Evolutionary conservation across 2,329 filamentous ascomycete genomes (phyloP).

Genomic region (Herpotrichia juniperi): DNA sequence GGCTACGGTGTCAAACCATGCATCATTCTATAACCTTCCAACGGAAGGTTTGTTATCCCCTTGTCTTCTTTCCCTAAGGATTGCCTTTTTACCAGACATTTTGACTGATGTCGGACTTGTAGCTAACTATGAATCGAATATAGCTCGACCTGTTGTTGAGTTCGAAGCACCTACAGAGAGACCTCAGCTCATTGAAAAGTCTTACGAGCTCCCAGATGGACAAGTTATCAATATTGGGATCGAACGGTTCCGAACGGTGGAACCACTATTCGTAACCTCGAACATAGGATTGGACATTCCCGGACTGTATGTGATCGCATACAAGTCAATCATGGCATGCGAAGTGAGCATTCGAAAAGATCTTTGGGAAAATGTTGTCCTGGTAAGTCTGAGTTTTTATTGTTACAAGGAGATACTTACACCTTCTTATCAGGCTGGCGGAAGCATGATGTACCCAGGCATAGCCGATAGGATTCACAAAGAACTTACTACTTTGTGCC

Average conservation of each 20-base stretch:
- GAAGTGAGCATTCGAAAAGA: constrained; percentile 99
- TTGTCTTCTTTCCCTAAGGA: too few relatives aligned
- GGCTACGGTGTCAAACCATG: too few relatives aligned
- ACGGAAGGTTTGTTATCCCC: too few relatives aligned
- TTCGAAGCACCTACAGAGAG: constrained; percentile 98
- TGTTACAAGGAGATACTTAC: constrained; percentile 40
- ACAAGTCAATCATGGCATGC: constrained; percentile 99
- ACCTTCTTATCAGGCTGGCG: constrained; percentile 84
- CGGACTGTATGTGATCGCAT: constrained; percentile 99
- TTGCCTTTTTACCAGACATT: too few relatives aligned
- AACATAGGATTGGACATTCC: constrained; percentile 98
- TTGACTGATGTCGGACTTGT: too few relatives aligned
- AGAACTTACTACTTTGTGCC: constrained; percentile 99
- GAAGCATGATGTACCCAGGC: constrained; percentile 99
- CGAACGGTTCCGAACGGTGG: constrained; percentile 99
- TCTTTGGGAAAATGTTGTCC: constrained; percentile 99
- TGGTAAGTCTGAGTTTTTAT: constrained; percentile 69
- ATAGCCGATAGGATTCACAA: constrained; percentile 99
- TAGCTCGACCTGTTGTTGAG: too few relatives aligned
- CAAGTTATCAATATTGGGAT: constrained; percentile 99
- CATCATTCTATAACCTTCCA: too few relatives aligned
- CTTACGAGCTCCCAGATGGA: constrained; percentile 98
- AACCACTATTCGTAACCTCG: constrained; percentile 99
- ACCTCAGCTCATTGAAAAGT: constrained; percentile 99
- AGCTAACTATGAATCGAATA: too few relatives aligned